Evolutionary conservation across 2,329 filamentous ascomycete genomes (phyloP), one percentile per base, ranked within the genome.

Genomic region (Decorospora gaudefroyi): DNA sequence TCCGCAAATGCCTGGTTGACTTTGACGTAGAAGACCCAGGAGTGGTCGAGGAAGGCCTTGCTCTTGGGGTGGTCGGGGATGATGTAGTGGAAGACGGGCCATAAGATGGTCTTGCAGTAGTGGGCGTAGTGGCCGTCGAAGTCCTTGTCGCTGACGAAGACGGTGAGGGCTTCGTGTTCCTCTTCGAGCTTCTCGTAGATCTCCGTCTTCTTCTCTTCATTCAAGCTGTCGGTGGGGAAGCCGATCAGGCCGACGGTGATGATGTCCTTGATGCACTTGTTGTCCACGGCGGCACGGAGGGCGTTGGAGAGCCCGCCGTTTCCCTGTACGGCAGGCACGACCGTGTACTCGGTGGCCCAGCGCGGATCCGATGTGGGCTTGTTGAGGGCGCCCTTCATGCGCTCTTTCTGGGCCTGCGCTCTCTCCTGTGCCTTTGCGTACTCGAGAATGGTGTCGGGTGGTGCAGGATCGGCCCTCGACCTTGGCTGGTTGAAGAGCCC

Each of bases 71-170:
- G 95, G 67, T 97, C 93, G 0, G 92, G 93, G 47, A 97, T 95
- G 71, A 96, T 91, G 70, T 97, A 97, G 72, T 97, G 91, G 71
- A 97, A 95, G 48, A 96, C 91, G 1, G 92, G 92, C 92, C 92
- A 97, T 5, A 97, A 78, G 42, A 97, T 96, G 65, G 92, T 90
- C 75, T 97, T 97, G 84, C 91, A 96, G 68, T 93, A 97, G 72
- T 96, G 91, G 9, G 86, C 83, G 66, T 97, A 97, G 72, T 96
- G 91, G 1, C 91, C 90, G 62, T 96, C 87, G 65, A 96, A 90
- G 70, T 97, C 91, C 65, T 87, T 90, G 73, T 97, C 92, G 49
- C 84, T 87, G 69, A 88, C 87, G 68, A 87, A 95, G 22, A 96
- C 90, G 2, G 87, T 84, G 55, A 95, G 72, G 61, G 89, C 90